These are phyloP conservation scores for Ceratocystis smalleyi DNA, from an alignment of 2,329 filamentous ascomycete genomes.

Conservation along the genomic window DNA sequence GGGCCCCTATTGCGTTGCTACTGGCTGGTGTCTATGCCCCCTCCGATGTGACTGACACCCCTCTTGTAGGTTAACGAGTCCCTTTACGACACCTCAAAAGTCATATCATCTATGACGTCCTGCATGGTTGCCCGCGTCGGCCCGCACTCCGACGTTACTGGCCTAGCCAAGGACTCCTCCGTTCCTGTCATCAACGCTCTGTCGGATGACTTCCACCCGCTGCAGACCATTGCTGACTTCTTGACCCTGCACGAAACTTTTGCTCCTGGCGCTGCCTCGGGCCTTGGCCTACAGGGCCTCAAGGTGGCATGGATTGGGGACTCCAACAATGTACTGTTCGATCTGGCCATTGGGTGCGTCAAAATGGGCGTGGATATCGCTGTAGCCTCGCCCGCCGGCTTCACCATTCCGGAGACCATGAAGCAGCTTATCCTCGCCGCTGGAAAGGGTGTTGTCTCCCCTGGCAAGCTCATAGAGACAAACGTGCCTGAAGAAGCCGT, in stretches of 20 bases:
- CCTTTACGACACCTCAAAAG: slow-evolving; percentile 76
- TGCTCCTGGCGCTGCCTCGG: slow-evolving; percentile 22
- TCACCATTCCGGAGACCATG: slow-evolving; percentile 66
- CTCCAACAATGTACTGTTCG: slow-evolving; percentile 92
- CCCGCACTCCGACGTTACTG: slow-evolving; percentile 57
- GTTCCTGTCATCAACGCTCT: slow-evolving; percentile 79
- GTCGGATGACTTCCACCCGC: slow-evolving; percentile 79
- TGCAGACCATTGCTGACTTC: slow-evolving; percentile 90
- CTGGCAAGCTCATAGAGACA: slow-evolving; percentile 59
- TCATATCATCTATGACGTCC: slow-evolving; percentile 87
- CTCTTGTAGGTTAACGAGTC: slow-evolving; percentile 67
- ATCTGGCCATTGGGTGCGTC: slow-evolving; percentile 71
- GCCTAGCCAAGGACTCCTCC: slow-evolving; percentile 53
- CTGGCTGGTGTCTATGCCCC: background rate
- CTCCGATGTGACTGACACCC: background rate
- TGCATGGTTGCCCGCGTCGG: slow-evolving; percentile 69
- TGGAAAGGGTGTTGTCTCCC: slow-evolving; percentile 37
- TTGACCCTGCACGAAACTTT: slow-evolving; percentile 76
- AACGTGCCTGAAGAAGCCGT: slow-evolving; percentile 71
- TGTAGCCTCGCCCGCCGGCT: slow-evolving; percentile 74
- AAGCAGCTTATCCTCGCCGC: slow-evolving; percentile 53
- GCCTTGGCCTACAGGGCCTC: slow-evolving; percentile 59
- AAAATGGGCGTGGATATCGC: slow-evolving; percentile 78
- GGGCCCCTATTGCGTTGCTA: no score
- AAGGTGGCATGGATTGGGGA: slow-evolving; percentile 96